Evolutionary conservation across 108 stramenopile genomes (phyloP).

Genomic region (Aurantiochytrium sp.): DNA sequence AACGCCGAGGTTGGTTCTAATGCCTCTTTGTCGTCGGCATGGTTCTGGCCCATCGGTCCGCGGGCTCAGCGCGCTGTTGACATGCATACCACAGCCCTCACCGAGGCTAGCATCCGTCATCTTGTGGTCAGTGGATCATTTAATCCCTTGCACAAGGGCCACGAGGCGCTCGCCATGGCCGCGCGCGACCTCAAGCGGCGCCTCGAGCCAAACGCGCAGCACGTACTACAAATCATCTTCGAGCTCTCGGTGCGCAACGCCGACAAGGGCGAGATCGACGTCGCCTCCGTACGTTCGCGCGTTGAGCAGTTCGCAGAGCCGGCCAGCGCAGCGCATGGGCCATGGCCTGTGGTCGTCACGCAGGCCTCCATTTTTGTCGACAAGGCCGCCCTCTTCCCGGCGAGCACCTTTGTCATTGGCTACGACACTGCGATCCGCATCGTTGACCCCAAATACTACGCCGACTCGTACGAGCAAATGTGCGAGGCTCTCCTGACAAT

Average conservation of each 20-base stretch:
- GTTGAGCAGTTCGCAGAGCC: constrained; percentile 50
- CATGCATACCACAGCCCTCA: neutral
- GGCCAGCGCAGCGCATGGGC: constrained; percentile 50
- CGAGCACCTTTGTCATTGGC: constrained; percentile 69
- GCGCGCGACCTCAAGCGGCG: constrained; percentile 47
- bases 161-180: constrained; percentile 67
- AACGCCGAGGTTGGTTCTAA: too few species aligned
- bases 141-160: constrained; percentile 80
- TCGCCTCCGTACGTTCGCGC: constrained; percentile 53
- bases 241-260: constrained; percentile 75
- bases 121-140: constrained; percentile 77
- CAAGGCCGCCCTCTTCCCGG: neutral
- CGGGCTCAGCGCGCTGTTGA: neutral
- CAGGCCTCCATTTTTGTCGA: neutral
- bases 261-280: constrained; percentile 73
- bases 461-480: neutral
- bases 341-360: constrained; percentile 33
- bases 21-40: too few species aligned
- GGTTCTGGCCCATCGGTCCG: neutral
- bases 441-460: constrained; percentile 80
- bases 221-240: constrained; percentile 41
- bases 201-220: neutral
- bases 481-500: neutral
- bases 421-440: constrained; percentile 79
- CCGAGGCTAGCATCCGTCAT: neutral